Base-by-base conservation (phyloP, 768 basidiomycete species). In the Cystobasidium ongulense region DNA sequence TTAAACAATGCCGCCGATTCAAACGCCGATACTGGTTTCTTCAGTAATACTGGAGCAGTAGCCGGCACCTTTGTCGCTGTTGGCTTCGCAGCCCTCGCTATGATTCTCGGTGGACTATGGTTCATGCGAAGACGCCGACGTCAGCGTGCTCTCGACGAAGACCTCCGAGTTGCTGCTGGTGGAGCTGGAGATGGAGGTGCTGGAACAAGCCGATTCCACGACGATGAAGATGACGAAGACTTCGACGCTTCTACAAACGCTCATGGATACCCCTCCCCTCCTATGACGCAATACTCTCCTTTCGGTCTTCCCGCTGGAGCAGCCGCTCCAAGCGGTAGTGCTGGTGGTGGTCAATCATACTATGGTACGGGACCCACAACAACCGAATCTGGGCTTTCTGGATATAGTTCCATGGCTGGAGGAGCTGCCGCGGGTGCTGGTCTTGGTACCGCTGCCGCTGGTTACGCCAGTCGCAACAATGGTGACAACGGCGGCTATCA, bases 31-130 rank as follows among this genome's bases (percentile, higher is more conserved):
- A 57, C 53, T 59, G 66, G 90, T 71, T 98, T 96, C 83, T 94
- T 95, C 81, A 81, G 81, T 63, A 90, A 91, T 78, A 86, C 83
- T 33, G 86, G 87, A 1, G 87, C 87, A 11, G 87, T 90, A 1
- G 86, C 87, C 1, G 90, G 88, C 7, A 86, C 87, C n/a, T 91
- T 91, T 80, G 83, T 88, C 7, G 86, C 84, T 13, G 84, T 88
- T 21, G 94, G 92, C 7, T 78, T 91, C 25, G 88, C 90, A 1
- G 82, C 84, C 4, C 84, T 85, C 0, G 83, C 83, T 0, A 75
- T 87, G 27, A 76, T 84, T 8, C 80, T 84, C 10, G 84, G 84
- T 10, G 75, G 84, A n/a, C 76, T 84, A 23, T 84, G 85, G 78
- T 80, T 82, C 75, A 80, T 82, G 76, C 70, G 81, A 21, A 65